Evolutionary conservation across 2,329 filamentous ascomycete species (phyloP), one percentile per base, ranked within the genome.

Genomic region (Didymella pomorum): DNA sequence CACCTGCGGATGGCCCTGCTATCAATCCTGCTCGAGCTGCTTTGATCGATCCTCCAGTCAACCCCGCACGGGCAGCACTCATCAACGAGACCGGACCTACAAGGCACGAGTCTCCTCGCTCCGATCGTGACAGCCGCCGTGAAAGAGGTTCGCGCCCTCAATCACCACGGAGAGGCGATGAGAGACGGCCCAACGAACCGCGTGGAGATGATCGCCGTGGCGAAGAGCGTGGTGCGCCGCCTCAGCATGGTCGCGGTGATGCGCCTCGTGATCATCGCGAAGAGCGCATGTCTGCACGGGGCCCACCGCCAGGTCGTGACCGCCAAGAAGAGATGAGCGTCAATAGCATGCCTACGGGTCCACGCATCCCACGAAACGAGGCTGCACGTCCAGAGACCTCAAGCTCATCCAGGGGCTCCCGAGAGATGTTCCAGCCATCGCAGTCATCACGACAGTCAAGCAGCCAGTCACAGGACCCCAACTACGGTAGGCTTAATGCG

Each of bases 331-430:
- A 75, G n/a, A 54, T 49, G 41, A 58, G 50, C n/a, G 56, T 63
- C 71, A 60, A 58, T 47, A 74, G 69, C 35, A 77, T 83, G 43
- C 85, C 85, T 6, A 82, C 81, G 20, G 84, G 84, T 16, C 85
- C 85, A 52, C 81, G 83, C 56, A 76, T 76, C 48, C 79, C 79
- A 50, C 77, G 81, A 44, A 68, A 64, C 28, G 74, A 77, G 23
- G 53, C 67, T 35, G 39, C 59, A 55, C 31, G 50, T n/a, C 18
- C 56, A 16, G 56, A 58, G 14, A 25, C 33, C 2, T 25, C 33
- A 11, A 31, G 33, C 18, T 54, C 72, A 4, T 64, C 62, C 25
- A 70, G 72, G 26, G 62, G 66, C 9, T 68, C 72, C 11, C 67
- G 77, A 11, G 82, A 83, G 26, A 72, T 77, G 56, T 77, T 79